A percentile compares a stretch with the other conserved stretches of the same genome.
Evolutionary conservation across 1,284 basidiomycete species (phyloP).

Genomic region (Hymenochaete sp.): DNA sequence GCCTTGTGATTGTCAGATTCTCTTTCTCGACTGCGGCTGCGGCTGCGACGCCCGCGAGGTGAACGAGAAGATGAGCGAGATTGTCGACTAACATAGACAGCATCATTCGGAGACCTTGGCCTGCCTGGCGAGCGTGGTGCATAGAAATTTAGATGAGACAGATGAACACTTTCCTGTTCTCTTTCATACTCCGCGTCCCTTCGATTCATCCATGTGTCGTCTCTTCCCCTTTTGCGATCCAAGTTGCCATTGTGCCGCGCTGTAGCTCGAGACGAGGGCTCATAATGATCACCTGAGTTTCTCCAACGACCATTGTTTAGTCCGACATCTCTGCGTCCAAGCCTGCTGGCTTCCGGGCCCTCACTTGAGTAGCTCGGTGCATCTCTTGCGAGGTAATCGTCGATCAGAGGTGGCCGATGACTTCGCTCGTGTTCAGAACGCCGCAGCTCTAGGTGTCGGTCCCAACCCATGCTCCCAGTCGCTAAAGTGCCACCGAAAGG

Average conservation of each 20-base stretch:
- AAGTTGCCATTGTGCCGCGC: not conserved
- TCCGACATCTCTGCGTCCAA: no score
- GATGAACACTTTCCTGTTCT: not conserved
- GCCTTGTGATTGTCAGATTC: constrained; percentile 1
- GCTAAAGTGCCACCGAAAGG: no score
- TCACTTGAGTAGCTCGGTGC: constrained; percentile 31
- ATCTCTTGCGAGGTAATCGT: constrained; percentile 38
- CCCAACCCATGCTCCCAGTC: no score
- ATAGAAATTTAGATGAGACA: constrained; percentile 4
- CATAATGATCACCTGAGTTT: constrained; percentile 14
- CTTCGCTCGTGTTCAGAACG: constrained; percentile 11
- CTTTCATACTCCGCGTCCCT: constrained; percentile 4
- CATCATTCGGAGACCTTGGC: no score
- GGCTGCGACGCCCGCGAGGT: constrained; percentile 3
- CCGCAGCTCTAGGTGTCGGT: constrained; percentile 17
- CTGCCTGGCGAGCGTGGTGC: no score
- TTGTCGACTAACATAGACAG: no score
- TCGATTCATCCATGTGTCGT: constrained; percentile 23
- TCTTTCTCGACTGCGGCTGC: not conserved
- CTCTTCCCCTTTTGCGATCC: not conserved
- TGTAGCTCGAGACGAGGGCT: constrained; percentile 1
- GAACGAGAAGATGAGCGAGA: no score
- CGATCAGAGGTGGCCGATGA: constrained; percentile 25
- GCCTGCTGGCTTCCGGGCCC: constrained; percentile 21
- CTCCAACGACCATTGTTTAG: constrained; percentile 1